Base-by-base conservation (phyloP, 345 rosid species). In the Moricandia moricandioides region DNA sequence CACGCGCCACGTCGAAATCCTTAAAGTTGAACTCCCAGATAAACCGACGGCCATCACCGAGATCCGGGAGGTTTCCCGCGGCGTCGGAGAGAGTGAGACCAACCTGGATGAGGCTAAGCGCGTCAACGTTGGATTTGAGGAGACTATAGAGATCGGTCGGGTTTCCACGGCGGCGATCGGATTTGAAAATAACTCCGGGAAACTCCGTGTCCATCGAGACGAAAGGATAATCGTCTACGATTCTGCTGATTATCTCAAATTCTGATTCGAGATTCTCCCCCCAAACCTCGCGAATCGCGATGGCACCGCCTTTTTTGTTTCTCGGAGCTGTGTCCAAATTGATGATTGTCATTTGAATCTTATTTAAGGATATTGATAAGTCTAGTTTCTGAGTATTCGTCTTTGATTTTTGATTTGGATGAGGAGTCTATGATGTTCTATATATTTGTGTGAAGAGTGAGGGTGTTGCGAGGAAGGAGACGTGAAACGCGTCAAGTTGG, bases 131-230 rank as follows among this genome's bases (percentile, higher is more conserved):
- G 29, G 88, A 76, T 76, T 93, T 93, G 52, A 93, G 81, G 30
- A 84, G 51, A 74, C 65, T 24, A 85, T 93, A 93, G 65, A 82
- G 92, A 45, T 85, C 89, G 10, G 72, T 65, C 1, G 97, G 88
- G 31, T 69, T 75, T 6, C 39, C 70, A 24, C 52, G 76, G 10
- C 75, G 82, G 76, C 9, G 34, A 57, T 45, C 85, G 6, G 72
- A 72, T 12, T 60, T 29, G 0, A 81, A 81, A 7, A 93, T 83
- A 26, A 93, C 31, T 14, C 98, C 97, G 21, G 96, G 97, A 30
- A 93, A 93, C 69, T 93, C 96, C 0, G 98, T 93, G 68, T 93
- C 97, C 97, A 93, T 91, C 4, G 97, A 86, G n/a, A 89, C 78
- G 43, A 87, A 80, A 4, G 96, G 92, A 80, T 75, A 88, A 1